Percentiles rank a stretch among this genome's conserved stretches.
Conservation (phyloP, 106 monocot genomes). For the Hemerocallis citrina region DNA sequence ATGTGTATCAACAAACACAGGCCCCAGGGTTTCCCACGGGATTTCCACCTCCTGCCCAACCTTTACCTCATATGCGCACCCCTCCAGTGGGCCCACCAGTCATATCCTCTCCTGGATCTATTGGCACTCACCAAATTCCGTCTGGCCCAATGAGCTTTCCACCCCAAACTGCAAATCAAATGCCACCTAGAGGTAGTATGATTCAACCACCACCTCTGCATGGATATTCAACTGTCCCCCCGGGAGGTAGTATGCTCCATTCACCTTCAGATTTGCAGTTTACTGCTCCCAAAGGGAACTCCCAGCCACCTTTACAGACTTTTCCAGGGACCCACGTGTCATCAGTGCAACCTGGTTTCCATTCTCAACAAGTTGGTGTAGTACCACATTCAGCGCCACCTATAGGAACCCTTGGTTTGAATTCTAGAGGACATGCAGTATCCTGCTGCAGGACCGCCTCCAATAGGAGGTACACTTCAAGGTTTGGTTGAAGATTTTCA, state of each 20-base stretch:
- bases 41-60: conserved; percentile 7
- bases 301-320: conserved; percentile 18
- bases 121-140: conserved; percentile 21
- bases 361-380: conserved; percentile 23
- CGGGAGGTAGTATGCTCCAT: conserved; percentile 17
- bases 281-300: conserved; percentile 15
- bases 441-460: conserved; percentile 42
- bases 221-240: conserved; percentile 14
- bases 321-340: conserved; percentile 13
- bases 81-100: conserved; percentile 13
- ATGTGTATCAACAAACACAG: conserved; percentile 22
- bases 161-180: conserved; percentile 15
- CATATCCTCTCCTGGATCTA: conserved; percentile 18
- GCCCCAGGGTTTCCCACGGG: conserved; percentile 21
- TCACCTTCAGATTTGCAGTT: conserved; percentile 23
- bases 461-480: conserved; percentile 37
- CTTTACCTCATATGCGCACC: conserved; percentile 10
- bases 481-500: conserved; percentile 81
- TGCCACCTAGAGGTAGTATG: conserved; percentile 6
- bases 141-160: conserved; percentile 32
- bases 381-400: conserved; percentile 23
- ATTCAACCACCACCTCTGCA: conserved; percentile 17
- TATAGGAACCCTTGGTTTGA: conserved; percentile 23
- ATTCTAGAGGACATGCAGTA: conserved; percentile 41
- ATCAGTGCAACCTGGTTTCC: conserved; percentile 15